Evolutionary conservation across 208 protist genomes (phyloP).

Genomic region (Herpetomonas samuelpessoai): DNA sequence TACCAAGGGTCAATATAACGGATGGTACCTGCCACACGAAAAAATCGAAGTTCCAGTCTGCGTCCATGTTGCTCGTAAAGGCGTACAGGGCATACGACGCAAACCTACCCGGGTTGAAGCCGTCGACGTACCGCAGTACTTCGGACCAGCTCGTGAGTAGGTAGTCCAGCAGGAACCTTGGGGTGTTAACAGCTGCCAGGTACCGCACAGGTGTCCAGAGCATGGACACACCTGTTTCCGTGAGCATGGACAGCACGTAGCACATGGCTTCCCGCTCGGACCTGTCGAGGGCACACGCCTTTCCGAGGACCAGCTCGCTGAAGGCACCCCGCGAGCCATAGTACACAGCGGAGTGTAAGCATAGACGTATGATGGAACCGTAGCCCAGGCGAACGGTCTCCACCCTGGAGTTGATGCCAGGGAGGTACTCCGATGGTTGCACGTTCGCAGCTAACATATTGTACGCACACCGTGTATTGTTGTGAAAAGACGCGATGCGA

Average conservation of each 20-base stretch:
- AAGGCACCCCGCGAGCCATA: conserved; percentile 52
- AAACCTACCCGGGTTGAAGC: conserved; percentile 59
- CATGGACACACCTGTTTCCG: conserved; percentile 64
- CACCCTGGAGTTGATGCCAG: conserved; percentile 38
- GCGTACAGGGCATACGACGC: conserved; percentile 64
- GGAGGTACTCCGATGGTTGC: conserved; percentile 24
- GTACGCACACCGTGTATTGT: conserved; percentile 1
- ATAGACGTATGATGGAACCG: conserved; percentile 68
- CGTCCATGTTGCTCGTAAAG: conserved; percentile 41
- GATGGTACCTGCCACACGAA: conserved; percentile 82
- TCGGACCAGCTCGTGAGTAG: conserved; percentile 71
- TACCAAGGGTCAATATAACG: conserved; percentile 51
- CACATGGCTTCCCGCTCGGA: conserved; percentile 32
- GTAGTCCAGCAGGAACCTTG: conserved; percentile 82
- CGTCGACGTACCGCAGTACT: conserved; percentile 46
- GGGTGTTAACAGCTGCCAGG: conserved; percentile 68
- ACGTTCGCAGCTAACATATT: conserved; percentile 6
- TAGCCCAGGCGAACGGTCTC: conserved; percentile 56
- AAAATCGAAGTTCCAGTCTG: conserved; percentile 80
- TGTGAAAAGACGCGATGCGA: background rate
- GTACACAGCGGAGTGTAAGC: conserved; percentile 51
- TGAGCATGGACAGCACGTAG: conserved; percentile 46
- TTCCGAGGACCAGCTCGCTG: conserved; percentile 35
- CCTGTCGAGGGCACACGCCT: conserved; percentile 21
- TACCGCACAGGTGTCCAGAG: conserved; percentile 62